phyloP scores from a whole-genome alignment of 2,329 filamentous ascomycete genomes.

The Fusarium cyanostomum region DNA sequence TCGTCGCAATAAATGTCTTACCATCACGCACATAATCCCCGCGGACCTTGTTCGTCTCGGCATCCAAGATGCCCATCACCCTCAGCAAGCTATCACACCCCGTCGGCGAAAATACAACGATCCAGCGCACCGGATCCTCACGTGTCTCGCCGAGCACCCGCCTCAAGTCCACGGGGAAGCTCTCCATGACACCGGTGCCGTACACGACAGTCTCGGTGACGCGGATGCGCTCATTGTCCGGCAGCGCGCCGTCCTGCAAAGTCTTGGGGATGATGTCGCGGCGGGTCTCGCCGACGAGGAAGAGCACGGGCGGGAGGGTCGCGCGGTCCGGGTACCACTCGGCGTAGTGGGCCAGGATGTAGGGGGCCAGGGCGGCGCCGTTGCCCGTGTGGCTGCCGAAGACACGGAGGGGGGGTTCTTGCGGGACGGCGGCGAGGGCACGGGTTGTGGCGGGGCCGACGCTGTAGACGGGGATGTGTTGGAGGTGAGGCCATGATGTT shows the following conservation, averaged over 20 bases:
- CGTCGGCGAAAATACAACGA: conserved; percentile 77
- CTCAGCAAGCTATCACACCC: conserved; percentile 70
- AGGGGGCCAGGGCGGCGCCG: conserved; percentile 79
- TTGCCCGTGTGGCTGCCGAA: conserved; percentile 86
- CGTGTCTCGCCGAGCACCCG: conserved; percentile 58
- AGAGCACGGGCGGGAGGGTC: conserved; percentile 74
- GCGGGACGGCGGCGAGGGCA: conserved; percentile 68
- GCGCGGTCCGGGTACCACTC: conserved; percentile 56
- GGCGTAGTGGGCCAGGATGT: conserved; percentile 82
- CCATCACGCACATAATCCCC: conserved; percentile 44
- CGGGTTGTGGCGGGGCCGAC: conserved; percentile 84
- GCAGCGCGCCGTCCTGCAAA: conserved; percentile 68
- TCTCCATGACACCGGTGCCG: conserved; percentile 82
- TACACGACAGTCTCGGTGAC: conserved; percentile 89
- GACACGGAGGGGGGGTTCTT: conserved; percentile 66
- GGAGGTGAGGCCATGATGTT: conserved; percentile 61
- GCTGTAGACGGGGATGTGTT: conserved; percentile 73
- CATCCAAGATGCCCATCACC: conserved; percentile 62
- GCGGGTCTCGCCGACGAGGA: conserved; percentile 89
- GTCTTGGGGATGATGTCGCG: conserved; percentile 89
- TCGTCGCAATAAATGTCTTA: conserved; percentile 78
- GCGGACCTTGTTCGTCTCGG: conserved; percentile 53
- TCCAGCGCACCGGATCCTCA: conserved; percentile 65
- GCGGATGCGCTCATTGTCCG: conserved; percentile 61
- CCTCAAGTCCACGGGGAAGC: conserved; percentile 76